A percentile compares a stretch with the other conserved stretches of the same genome.
Conservation (phyloP, 306 rosid genomes). For the Amphicarpaea edgeworthii region DNA sequence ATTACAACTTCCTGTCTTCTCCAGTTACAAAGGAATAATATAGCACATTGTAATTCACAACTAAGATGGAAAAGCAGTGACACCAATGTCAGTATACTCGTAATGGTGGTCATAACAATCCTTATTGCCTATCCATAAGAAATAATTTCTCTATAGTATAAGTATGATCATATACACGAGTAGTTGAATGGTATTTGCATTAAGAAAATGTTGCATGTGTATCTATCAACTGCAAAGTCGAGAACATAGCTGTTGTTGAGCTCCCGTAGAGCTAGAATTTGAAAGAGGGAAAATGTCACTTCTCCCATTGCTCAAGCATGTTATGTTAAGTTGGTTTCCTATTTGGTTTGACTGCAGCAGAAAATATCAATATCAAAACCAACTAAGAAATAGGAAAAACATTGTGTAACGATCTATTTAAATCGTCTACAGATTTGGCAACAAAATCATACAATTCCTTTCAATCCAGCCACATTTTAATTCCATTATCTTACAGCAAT, state of each 20-base stretch:
- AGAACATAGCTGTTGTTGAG: conserved; percentile 61
- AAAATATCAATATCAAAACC: conserved; percentile 39
- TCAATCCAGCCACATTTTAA: not conserved
- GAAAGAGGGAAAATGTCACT: conserved; percentile 48
- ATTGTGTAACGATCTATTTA: not conserved
- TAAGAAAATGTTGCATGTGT: conserved; percentile 37
- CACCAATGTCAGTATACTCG: conserved; percentile 17
- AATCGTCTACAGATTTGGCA: not conserved
- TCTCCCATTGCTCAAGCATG: conserved; percentile 70
- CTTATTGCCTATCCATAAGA: conserved; percentile 12
- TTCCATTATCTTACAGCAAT: not conserved
- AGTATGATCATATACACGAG: conserved; percentile 43
- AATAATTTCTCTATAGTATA: conserved; percentile 35
- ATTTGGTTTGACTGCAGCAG: conserved; percentile 57
- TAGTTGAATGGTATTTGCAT: conserved; percentile 22
- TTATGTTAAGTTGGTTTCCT: conserved; percentile 68
- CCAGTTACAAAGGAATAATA: conserved; percentile 34
- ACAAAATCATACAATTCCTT: conserved; percentile 15
- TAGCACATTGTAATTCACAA: conserved; percentile 4
- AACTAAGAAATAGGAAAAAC: conserved; percentile 1
- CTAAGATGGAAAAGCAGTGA: conserved; percentile 19
- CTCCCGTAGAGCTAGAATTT: conserved; percentile 40
- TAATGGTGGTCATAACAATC: conserved; percentile 24
- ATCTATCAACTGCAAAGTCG: conserved; percentile 61
- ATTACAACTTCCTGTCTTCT: conserved; percentile 25